Percentiles rank a stretch among this genome's conserved stretches.
These are phyloP conservation scores for Annulohypoxylon truncatum DNA, from an alignment of 2,329 filamentous ascomycete species.

Conservation along the genomic window DNA sequence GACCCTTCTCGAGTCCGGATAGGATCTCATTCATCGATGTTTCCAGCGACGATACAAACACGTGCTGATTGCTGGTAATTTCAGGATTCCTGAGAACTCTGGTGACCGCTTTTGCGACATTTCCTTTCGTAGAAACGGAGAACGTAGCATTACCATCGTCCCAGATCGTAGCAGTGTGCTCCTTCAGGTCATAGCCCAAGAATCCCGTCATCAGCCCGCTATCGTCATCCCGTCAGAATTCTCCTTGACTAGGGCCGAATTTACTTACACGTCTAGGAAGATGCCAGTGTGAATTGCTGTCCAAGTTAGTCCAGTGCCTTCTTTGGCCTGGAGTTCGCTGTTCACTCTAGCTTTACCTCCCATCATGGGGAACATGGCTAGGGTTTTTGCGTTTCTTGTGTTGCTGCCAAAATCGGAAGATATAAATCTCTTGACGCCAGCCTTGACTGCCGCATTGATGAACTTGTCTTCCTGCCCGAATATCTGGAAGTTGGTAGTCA, in stretches of 20 bases:
- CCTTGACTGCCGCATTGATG: conserved; percentile 1
- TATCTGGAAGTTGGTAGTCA: conserved; percentile 7
- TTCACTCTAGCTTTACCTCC: neutral
- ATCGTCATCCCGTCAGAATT: neutral
- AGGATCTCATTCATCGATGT: conserved; percentile 10
- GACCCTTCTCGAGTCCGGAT: conserved; percentile 1
- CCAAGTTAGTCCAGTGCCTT: neutral
- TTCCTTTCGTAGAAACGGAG: neutral
- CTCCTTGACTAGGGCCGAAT: neutral
- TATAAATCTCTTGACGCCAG: conserved; percentile 4
- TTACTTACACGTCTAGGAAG: neutral
- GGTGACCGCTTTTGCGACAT: neutral
- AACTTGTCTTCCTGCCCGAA: conserved; percentile 6
- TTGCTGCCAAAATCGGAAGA: conserved; percentile 5
- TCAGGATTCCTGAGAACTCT: conserved; percentile 1
- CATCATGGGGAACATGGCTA: conserved; percentile 10
- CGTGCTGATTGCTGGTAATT: neutral
- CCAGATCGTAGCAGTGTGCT: conserved; percentile 2
- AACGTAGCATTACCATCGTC: conserved; percentile 2
- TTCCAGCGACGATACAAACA: conserved; percentile 7
- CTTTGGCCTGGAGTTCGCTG: neutral
- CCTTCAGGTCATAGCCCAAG: conserved; percentile 7
- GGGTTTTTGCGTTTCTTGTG: neutral
- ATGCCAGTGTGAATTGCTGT: neutral
- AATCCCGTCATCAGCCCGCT: conserved; percentile 1